Base-by-base conservation (phyloP, 805 yeast species). In the Zygosaccharomyces bisporus region DNA sequence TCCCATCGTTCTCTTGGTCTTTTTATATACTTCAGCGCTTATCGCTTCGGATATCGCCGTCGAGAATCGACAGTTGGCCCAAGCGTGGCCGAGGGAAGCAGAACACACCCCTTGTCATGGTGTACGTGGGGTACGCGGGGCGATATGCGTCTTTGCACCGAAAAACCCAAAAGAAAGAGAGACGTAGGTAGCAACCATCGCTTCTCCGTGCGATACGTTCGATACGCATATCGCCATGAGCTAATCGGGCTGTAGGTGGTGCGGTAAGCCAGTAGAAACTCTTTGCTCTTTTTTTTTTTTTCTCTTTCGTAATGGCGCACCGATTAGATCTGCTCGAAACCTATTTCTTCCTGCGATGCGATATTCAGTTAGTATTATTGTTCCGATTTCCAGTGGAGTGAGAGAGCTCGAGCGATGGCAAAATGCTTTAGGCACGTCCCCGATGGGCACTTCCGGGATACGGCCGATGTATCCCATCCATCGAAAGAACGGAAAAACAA, bases 21-120 rank as follows among this genome's bases (percentile, higher is more conserved):
- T 25, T 14, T 24, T 25, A 16, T 24, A 36, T 24, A 36, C 39
- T 36, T 36, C 33, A 25, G 40, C 40, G 40, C 40, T 25, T 41
- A 33, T 41, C 34, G 19, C 0, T n/a, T 23, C 40, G 40, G 32
- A 36, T 36, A 36, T 36, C 40, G 21, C 40, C 40, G 40, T 19
- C 31, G 32, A 13, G 31, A 27, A n/a, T n/a, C n/a, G n/a, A n/a
- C n/a, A n/a, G n/a, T n/a, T n/a, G n/a, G n/a, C n/a, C n/a, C n/a
- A n/a, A n/a, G n/a, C n/a, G n/a, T n/a, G n/a, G n/a, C n/a, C n/a
- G n/a, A n/a, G n/a, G n/a, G n/a, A n/a, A n/a, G n/a, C n/a, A n/a
- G n/a, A n/a, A n/a, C n/a, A n/a, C n/a, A n/a, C n/a, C 13, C 30
- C 30, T n/a, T 25, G 30, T 36, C 39, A 23, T n/a, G 21, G 9